Base-by-base conservation (phyloP, 345 rosid genomes). In the Citrus trifoliata region DNA sequence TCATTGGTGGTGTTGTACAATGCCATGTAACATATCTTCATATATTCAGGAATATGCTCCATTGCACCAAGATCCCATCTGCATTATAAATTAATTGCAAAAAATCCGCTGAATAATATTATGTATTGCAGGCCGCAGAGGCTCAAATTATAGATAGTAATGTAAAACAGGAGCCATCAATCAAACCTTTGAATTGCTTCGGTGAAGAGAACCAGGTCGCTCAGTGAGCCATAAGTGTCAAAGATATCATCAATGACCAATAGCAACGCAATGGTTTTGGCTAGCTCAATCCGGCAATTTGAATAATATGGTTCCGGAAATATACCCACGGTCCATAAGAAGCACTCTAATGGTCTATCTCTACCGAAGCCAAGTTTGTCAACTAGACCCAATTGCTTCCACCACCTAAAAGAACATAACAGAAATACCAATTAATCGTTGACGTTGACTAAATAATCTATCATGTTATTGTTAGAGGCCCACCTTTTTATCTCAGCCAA, bases 1-100 rank as follows among this genome's bases (percentile, higher is more conserved):
- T 83, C 81, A 77, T 83, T 83, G 28, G 83, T 80, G 3, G 81
- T 79, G 74, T 80, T 80, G 79, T 80, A 73, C 10, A 80, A 40
- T 37, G 86, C 83, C 83, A 76, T 79, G 74, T 76, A 83, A 70
- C 83, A 80, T 37, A 80, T 80, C 79, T 83, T 77, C 86, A 80
- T 83, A 72, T 80, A 80, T 58, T 83, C 80, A 13, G 83, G 83
- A 14, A 83, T 79, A 7, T 78, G 48, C 32, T 80, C 83, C 76
- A 83, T 77, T 76, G 78, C 86, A 73, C 37, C 42, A 35, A 70
- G 75, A 69, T 80, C 76, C 85, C 83, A 79, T 61, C 82, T 83
- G 72, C 22, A 55, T 56, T 30, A 13, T n/a, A 19, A 48, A 30
- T 63, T 7, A 38, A 18, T 46, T 13, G 18, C 51, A 46, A 46